These are phyloP conservation scores for Thelonectria olida DNA, from an alignment of 2,329 filamentous ascomycete genomes.

Conservation along the genomic window DNA sequence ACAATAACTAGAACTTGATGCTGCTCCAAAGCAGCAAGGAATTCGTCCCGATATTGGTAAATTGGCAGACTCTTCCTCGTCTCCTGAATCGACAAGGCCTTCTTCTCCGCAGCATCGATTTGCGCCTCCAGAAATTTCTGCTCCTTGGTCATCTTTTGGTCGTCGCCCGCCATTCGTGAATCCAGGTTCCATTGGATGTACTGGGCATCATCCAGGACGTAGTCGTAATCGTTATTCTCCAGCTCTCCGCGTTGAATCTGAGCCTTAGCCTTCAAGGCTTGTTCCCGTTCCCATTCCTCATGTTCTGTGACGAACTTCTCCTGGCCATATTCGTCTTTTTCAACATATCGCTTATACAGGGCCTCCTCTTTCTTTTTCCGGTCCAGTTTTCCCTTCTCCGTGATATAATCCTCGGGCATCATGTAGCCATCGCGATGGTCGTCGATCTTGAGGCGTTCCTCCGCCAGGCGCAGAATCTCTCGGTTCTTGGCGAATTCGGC, in stretches of 20 bases:
- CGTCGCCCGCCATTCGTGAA: constrained; percentile 75
- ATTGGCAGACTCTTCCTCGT: constrained; percentile 91
- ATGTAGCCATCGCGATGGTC: constrained; percentile 92
- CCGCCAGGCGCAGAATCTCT: constrained; percentile 81
- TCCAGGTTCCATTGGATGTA: constrained; percentile 87
- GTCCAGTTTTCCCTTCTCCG: constrained; percentile 90
- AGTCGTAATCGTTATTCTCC: constrained; percentile 87
- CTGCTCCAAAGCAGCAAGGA: constrained; percentile 85
- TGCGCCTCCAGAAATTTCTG: constrained; percentile 82
- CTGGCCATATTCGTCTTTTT: constrained; percentile 85
- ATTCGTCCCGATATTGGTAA: constrained; percentile 85
- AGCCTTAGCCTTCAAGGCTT: constrained; percentile 85
- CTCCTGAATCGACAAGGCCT: constrained; percentile 88
- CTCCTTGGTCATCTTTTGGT: constrained; percentile 77
- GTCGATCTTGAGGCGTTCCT: constrained; percentile 87
- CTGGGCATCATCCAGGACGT: constrained; percentile 89
- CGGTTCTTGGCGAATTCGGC: constrained; percentile 90
- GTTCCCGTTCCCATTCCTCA: constrained; percentile 95
- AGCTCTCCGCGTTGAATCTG: constrained; percentile 81
- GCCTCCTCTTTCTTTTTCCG: constrained; percentile 87
- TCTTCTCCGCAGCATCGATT: constrained; percentile 88
- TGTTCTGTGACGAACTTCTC: constrained; percentile 93
- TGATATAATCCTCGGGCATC: constrained; percentile 95
- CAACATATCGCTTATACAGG: constrained; percentile 89
- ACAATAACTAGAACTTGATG: constrained; percentile 92